Evolutionary conservation across 805 yeast genomes (phyloP), one percentile per base, ranked within the genome.

Genomic region (Tetrapisispora arboricola): DNA sequence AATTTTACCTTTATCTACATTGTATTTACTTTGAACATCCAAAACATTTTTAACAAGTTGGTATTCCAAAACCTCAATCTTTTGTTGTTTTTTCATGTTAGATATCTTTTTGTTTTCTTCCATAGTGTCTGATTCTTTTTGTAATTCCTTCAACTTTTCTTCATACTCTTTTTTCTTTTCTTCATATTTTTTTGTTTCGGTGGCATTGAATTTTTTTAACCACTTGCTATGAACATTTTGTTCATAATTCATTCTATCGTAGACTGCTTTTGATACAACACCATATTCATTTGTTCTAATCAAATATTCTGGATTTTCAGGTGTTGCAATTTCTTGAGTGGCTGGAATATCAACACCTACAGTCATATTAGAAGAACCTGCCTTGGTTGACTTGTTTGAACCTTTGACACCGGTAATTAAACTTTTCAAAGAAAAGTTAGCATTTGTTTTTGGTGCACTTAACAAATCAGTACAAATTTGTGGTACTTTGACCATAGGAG

Each of bases 251-350:
- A 57, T 38, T 37, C 50, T 49, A 37, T 60, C 63, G 39, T 54
- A 53, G 4, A 60, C 48, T 2, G 57, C 54, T 40, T 55, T 57
- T 4, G 62, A 54, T 10, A 60, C 34, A 38, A 51, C 44, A 8
- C 59, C 57, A 30, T 50, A 48, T 8, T 50, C 47, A 10, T 45
- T 47, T 1, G 57, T 50, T 24, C 49, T 54, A 8, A 57, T 56
- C 4, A 60, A 43, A 17, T 40, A 27, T 44, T 60, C 64, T 5
- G 56, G 58, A 18, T 56, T 53, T 15, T 58, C 53, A 4, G 61
- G 60, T 13, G 60, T 49, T 2, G 64, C 63, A 12, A 48, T 41
- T 22, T 57, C 59, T 26, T 48, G 45, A 12, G 34, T 19, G 9
- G 10, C 24, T 25, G 29, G 31, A 13, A 39, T 26, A 4, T 21